Evolutionary conservation across 768 basidiomycete genomes (phyloP).

Genomic region (Cystobasidium onofrii): DNA sequence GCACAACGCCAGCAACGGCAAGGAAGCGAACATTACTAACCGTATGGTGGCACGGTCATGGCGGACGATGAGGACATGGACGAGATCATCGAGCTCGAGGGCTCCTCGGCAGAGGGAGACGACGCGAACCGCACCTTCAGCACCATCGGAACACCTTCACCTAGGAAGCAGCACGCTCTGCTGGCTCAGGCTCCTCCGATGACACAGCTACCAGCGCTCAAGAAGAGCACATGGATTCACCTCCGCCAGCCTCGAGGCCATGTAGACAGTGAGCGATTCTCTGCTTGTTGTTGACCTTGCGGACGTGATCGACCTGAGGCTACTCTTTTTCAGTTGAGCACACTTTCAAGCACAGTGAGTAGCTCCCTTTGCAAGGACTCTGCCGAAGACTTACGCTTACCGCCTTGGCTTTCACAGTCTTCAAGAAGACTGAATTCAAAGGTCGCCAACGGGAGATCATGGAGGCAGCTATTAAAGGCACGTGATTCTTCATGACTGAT

Average conservation of each 20-base stretch:
- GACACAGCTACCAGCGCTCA: background rate
- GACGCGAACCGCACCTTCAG: slow-evolving; percentile 11
- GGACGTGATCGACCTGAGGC: background rate
- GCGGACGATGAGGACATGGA: background rate
- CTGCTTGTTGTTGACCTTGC: background rate
- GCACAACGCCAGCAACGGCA: background rate
- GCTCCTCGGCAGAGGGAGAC: background rate
- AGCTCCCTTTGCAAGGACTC: background rate
- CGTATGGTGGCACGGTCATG: background rate
- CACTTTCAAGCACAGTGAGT: slow-evolving; percentile 18
- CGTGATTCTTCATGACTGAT: background rate
- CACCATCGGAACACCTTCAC: slow-evolving; percentile 25
- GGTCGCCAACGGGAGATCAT: slow-evolving; percentile 72
- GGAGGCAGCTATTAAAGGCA: slow-evolving; percentile 54
- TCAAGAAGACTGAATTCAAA: slow-evolving; percentile 61
- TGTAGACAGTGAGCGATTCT: slow-evolving; percentile 4
- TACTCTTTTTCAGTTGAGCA: background rate
- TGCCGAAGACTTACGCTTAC: background rate
- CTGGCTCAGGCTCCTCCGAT: slow-evolving; percentile 14
- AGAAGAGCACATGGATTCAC: slow-evolving; percentile 2
- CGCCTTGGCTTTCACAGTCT: slow-evolving; percentile 50
- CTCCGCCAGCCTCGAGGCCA: slow-evolving; percentile 4
- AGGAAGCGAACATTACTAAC: background rate
- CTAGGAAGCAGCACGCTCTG: background rate
- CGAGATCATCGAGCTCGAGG: background rate